Conservation (phyloP, 345 rosid species). For the Viola odorata region DNA sequence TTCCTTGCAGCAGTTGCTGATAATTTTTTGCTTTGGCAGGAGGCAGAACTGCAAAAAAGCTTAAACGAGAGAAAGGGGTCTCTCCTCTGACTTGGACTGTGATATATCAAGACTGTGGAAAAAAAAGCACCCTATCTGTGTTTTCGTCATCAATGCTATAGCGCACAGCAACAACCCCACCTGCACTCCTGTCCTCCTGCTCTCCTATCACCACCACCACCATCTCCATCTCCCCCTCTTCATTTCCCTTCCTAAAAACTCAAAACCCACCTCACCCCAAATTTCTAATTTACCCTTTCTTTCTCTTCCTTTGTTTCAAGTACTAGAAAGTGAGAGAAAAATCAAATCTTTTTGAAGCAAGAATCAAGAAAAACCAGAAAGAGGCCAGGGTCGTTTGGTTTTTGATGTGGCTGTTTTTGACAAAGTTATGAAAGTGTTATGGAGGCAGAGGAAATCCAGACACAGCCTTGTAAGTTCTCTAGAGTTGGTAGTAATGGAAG, state of each 20-base stretch:
- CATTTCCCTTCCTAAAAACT: constrained; percentile 9
- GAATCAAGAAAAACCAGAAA: constrained; percentile 5
- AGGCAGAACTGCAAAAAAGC: constrained; percentile 48
- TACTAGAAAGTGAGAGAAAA: not conserved
- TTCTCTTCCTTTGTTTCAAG: constrained; percentile 2
- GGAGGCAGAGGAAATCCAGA: constrained; percentile 79
- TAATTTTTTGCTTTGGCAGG: constrained; percentile 50
- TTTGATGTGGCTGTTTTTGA: constrained; percentile 15
- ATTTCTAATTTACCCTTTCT: constrained; percentile 1
- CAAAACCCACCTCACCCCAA: not conserved
- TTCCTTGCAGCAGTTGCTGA: constrained; percentile 43
- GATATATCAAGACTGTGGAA: constrained; percentile 51
- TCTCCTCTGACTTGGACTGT: constrained; percentile 73
- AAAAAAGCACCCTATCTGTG: constrained; percentile 36
- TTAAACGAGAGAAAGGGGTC: constrained; percentile 34
- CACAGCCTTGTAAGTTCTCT: constrained; percentile 51
- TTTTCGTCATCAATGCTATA: constrained; percentile 55
- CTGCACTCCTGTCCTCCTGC: constrained; percentile 26
- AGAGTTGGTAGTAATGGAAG: constrained; percentile 44
- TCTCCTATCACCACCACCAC: constrained; percentile 8
- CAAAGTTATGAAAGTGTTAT: constrained; percentile 76
- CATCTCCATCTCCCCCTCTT: not conserved
- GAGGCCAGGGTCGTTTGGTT: constrained; percentile 16
- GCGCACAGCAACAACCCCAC: constrained; percentile 41
- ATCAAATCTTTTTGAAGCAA: not conserved